These are phyloP conservation scores for Monilinia laxa DNA, from an alignment of 2,329 filamentous ascomycete species.

Conservation along the genomic window DNA sequence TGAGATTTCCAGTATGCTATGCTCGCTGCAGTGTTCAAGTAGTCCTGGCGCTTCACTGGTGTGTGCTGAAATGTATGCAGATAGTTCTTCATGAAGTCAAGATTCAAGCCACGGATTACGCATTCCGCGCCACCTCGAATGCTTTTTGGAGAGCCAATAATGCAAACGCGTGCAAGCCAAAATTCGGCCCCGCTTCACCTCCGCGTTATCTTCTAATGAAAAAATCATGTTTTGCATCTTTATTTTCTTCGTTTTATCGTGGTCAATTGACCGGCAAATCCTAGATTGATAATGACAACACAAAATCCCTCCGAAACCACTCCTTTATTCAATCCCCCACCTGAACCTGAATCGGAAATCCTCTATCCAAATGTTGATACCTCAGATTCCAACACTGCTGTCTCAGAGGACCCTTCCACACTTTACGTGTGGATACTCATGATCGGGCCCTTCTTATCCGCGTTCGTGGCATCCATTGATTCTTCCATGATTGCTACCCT, in stretches of 20 bases:
- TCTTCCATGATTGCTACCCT: slow-evolving; percentile 23
- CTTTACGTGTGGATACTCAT: slow-evolving; percentile 8
- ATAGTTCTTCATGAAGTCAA: background rate
- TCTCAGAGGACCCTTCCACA: background rate
- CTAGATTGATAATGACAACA: background rate
- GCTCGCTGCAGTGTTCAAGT: background rate
- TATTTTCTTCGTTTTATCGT: background rate
- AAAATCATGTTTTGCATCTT: background rate
- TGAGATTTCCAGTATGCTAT: background rate
- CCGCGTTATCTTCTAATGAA: background rate
- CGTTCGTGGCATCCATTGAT: slow-evolving; percentile 19
- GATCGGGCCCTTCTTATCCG: slow-evolving; percentile 15
- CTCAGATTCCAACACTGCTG: background rate
- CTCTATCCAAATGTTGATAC: slow-evolving; percentile 9
- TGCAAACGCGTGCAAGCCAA: background rate
- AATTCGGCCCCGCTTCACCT: background rate
- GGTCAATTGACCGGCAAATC: background rate
- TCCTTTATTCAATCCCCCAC: background rate
- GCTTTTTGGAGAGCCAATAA: background rate
- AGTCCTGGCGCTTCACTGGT: background rate
- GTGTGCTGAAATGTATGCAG: background rate
- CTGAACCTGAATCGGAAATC: background rate
- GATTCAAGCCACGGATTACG: background rate
- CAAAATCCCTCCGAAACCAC: slow-evolving; percentile 7
- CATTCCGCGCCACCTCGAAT: background rate